Base-by-base conservation (phyloP, 306 rosid species). In the Glycyrrhiza uralensis region DNA sequence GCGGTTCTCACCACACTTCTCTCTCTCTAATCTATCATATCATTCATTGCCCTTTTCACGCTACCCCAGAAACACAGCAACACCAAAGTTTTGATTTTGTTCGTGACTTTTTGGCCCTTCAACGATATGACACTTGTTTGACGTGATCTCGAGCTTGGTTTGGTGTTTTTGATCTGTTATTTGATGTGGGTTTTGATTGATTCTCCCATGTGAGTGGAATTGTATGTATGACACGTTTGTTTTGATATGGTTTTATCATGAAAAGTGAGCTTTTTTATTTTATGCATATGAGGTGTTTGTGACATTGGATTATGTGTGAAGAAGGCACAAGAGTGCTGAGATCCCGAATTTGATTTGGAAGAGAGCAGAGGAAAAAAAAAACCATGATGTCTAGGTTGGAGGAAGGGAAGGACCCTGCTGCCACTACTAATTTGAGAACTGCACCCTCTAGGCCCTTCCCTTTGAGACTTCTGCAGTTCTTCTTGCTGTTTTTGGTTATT, bases 381-480 rank as follows among this genome's bases (percentile, higher is more conserved):
- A 78, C 30, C 13, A 91, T 91, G 90, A 85, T 75, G 54, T 71
- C 90, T 65, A 83, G 90, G 71, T 52, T 88, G 82, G 99, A 91
- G 82, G 97, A 95, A 75, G 88, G 96, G 65, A 95, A 91, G 84
- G 90, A 95, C 67, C 84, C 86, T 79, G 69, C 72, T 69, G 20
- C 64, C 24, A 6, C 74, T n/a, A n/a, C n/a, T n/a, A n/a, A n/a
- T 29, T 44, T 70, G 57, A 85, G 93, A 66, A 57, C 78, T 55
- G 79, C 51, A 79, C 90, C 82, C 7, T 55, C 79, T 8, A 89
- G 96, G 86, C 82, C 85, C 45, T 75, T 88, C 66, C 96, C 99
- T 22, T 54, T 88, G 86, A 88, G 96, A 73, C 73, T 85, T 11
- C 66, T 91, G 45, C 94, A 89, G 30, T 91, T 84, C 56, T 92